A percentile compares a stretch with the other conserved stretches of the same genome.
Conservation (phyloP, 495 filamentous ascomycete species). For the Monascus purpureus region DNA sequence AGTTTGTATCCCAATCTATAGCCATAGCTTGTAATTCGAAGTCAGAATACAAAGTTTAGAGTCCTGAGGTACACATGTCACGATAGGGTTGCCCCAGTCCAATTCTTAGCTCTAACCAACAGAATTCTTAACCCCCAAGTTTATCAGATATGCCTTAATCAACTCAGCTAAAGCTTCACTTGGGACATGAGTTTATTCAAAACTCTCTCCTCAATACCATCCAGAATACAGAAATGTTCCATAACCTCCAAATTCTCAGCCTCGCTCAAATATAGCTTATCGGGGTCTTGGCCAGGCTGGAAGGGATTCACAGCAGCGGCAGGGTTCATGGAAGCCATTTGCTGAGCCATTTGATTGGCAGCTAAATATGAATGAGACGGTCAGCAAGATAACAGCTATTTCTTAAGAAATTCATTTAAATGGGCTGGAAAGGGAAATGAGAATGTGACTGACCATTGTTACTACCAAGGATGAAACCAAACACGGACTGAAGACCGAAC, state of each 20-base stretch:
- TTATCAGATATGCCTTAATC: no score
- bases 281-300: slow-evolving; percentile 84
- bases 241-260: slow-evolving; percentile 91
- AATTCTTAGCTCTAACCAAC: no score
- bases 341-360: slow-evolving; percentile 86
- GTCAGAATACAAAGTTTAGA: no score
- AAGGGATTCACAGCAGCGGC: slow-evolving; percentile 58
- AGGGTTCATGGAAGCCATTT: slow-evolving; percentile 76
- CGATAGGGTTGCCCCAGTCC: no score
- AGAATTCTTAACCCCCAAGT: slow-evolving; percentile 1
- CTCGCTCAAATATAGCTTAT: slow-evolving; percentile 83
- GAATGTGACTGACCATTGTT: slow-evolving; percentile 64
- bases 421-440: neutral
- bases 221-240: slow-evolving; percentile 80
- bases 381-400: no score
- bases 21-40: no score
- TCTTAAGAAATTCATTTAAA: neutral
- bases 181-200: slow-evolving; percentile 33
- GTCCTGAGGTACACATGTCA: no score
- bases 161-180: slow-evolving; percentile 9
- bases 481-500: slow-evolving; percentile 93
- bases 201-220: slow-evolving; percentile 74
- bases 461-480: slow-evolving; percentile 88
- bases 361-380: slow-evolving; percentile 39
- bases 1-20: no score